Evolutionary conservation across 148 eudicot genomes (phyloP), one percentile per base, ranked within the genome.

Genomic region (Camellia lanceoleosa): DNA sequence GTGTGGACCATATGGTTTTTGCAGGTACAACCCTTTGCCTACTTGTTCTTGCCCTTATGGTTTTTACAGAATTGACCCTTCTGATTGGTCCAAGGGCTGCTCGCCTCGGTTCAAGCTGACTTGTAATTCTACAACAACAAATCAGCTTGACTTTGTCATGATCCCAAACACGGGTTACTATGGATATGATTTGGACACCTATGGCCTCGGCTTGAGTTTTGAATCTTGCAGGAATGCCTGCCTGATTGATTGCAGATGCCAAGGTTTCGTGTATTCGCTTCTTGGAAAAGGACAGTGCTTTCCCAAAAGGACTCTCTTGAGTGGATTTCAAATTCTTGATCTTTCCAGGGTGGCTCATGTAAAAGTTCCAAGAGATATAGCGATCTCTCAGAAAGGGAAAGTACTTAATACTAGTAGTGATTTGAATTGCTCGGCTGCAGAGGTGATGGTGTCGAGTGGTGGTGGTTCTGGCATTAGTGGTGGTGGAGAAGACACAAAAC

Each of bases 241-340:
- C 19, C 66, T 68, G 3, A 69, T n/a, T 44, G 81, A 78, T 6
- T 78, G 81, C 62, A 78, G 42, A 69, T 78, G 81, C 67, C 19
- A 41, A 23, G 81, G 81, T 5, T 78, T 78, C 44, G 81, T 23
- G 5, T 78, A 78, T 69, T 59, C 47, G 13, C 9, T 41, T 15
- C 68, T 69, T 41, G 81, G 81, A 78, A 5, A 55, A 38, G 77
- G 77, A 41, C 46, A 11, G 20, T 74, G 77, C 65, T 74, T 3
- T 7, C 77, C 19, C 2, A 74, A 74, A 58, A 38, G 77, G 19
- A 55, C 1, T 58, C 77, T 74, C 77, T 49, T 74, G 12, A 58
- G 58, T 55, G 77, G 77, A 23, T 62, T 46, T 49, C 54, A 62
- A 3, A 19, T 60, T 51, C 23, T 16, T 2, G 18, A 60, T n/a